phyloP scores from a whole-genome alignment of 2,329 filamentous ascomycete species.

The Zalaria sp. region DNA sequence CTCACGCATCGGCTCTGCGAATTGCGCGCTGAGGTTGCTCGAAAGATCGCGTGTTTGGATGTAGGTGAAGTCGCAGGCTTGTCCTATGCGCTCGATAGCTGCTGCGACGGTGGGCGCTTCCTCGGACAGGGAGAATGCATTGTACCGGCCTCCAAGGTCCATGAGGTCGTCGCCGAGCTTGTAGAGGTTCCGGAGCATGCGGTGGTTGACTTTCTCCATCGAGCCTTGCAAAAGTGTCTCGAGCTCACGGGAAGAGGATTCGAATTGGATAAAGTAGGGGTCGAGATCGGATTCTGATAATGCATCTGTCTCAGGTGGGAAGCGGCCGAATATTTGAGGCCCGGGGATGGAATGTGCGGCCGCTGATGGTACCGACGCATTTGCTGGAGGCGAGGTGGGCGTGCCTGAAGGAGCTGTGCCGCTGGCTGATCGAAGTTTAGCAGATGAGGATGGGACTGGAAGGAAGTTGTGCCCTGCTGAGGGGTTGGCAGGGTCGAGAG shows the following conservation, averaged over 20 bases:
- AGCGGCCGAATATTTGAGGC: constrained; percentile 58
- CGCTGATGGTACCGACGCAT: constrained; percentile 34
- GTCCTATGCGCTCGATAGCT: constrained; percentile 86
- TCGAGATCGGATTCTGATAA: constrained; percentile 84
- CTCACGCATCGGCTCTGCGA: constrained; percentile 95
- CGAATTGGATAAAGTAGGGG: constrained; percentile 89
- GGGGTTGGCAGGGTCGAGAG: constrained; percentile 85
- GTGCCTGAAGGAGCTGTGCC: constrained; percentile 34
- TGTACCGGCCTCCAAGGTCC: constrained; percentile 89
- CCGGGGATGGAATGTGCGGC: constrained; percentile 45
- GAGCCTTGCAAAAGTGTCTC: constrained; percentile 79
- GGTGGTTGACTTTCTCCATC: constrained; percentile 92
- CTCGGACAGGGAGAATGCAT: constrained; percentile 91
- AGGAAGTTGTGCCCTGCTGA: constrained; percentile 75
- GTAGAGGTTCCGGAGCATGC: constrained; percentile 73
- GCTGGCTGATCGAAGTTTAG: constrained; percentile 57
- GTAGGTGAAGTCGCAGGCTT: constrained; percentile 91
- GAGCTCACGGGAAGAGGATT: constrained; percentile 79
- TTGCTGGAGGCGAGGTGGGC: constrained; percentile 38
- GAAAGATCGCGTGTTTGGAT: constrained; percentile 90
- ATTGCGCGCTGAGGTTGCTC: constrained; percentile 74
- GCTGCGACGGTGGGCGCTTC: constrained; percentile 76
- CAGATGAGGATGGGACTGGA: constrained; percentile 70
- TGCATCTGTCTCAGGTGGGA: constrained; percentile 63
- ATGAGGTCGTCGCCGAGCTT: constrained; percentile 76